Conservation (phyloP, 225 moss, liverwort and hornwort genomes). For the Sphagnum tenellum region DNA sequence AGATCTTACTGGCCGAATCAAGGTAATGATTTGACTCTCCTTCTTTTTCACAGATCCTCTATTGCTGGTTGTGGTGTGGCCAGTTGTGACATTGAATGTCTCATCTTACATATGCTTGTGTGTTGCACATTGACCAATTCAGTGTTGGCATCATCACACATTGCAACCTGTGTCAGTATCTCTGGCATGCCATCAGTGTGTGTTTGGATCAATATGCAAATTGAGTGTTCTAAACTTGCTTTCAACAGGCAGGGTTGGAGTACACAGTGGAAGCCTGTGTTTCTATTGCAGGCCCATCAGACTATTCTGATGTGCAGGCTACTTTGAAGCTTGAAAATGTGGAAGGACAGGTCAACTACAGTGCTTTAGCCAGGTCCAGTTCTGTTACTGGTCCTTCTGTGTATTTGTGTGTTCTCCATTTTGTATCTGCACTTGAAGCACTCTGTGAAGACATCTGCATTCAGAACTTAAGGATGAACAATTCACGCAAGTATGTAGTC, state of each 20-base stretch:
- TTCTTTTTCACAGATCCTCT: no score
- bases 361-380: slow-evolving; percentile 56
- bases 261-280: slow-evolving; percentile 77
- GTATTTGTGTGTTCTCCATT: neutral
- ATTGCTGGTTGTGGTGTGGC: neutral
- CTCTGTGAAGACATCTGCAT: no score
- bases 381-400: neutral
- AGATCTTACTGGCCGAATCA: slow-evolving; percentile 54
- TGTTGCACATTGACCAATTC: neutral
- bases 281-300: slow-evolving; percentile 45
- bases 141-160: neutral
- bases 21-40: slow-evolving; percentile 14
- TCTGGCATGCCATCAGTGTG: neutral
- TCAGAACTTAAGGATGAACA: no score
- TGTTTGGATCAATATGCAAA: no score
- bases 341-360: slow-evolving; percentile 35
- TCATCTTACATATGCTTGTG: neutral
- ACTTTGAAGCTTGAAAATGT: slow-evolving; percentile 62
- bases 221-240: neutral
- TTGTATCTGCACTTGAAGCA: no score
- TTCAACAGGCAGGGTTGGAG: slow-evolving; percentile 42
- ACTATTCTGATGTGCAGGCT: slow-evolving; percentile 50
- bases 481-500: no score
- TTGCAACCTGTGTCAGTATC: neutral
- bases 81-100: neutral